Evolutionary conservation across 331 rosid species (phyloP).

Genomic region (Rosa hybrid): DNA sequence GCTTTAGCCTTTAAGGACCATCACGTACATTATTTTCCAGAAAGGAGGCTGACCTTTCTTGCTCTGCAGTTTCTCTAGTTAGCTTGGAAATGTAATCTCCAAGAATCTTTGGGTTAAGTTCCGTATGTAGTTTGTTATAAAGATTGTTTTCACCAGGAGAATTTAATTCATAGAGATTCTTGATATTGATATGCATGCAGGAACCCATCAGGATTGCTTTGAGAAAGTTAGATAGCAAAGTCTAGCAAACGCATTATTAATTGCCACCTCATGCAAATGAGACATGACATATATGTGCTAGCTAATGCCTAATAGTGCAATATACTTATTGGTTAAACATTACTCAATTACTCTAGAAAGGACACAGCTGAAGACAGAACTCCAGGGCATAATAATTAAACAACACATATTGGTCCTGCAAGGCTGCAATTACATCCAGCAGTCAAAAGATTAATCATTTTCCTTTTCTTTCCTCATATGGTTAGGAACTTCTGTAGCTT

Average conservation of each 20-base stretch:
- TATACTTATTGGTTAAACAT: background rate
- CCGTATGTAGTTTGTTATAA: background rate
- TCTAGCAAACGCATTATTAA: background rate
- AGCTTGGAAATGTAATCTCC: background rate
- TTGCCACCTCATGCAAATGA: background rate
- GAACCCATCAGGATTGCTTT: background rate
- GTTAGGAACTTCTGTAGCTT: background rate
- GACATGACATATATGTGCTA: background rate
- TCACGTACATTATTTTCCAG: background rate
- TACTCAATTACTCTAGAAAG: background rate
- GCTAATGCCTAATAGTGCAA: background rate
- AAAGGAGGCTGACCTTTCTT: background rate
- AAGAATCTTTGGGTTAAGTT: constrained; percentile 8
- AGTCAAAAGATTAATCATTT: background rate
- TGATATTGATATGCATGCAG: background rate
- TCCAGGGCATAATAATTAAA: background rate
- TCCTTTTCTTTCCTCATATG: background rate
- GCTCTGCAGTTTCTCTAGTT: background rate
- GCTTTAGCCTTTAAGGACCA: constrained; percentile 13
- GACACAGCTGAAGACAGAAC: background rate
- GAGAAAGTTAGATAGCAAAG: background rate
- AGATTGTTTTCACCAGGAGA: background rate
- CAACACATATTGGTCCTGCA: background rate
- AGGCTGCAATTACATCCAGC: background rate
- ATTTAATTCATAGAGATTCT: background rate